These are phyloP conservation scores for Heliamphora pulchella DNA, from an alignment of 179 eudicot genomes.

Conservation along the genomic window DNA sequence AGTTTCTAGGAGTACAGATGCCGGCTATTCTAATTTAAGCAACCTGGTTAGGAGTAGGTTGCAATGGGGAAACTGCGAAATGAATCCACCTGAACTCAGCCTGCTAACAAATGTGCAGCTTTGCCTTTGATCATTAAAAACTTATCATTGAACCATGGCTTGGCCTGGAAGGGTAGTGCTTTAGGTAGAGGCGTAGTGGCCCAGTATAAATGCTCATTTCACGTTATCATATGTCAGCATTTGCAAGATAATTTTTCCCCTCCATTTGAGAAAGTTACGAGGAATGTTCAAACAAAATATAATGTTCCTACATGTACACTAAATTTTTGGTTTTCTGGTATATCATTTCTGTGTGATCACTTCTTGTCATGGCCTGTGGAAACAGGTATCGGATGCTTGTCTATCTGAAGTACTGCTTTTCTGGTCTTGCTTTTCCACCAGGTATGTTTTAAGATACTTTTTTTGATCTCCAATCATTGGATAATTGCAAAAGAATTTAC, in stretches of 20 bases:
- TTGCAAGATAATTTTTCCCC: neutral
- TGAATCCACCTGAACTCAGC: neutral
- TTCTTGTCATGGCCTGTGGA: slow-evolving; percentile 19
- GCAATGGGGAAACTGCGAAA: neutral
- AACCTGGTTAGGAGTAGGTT: neutral
- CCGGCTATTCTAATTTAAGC: neutral
- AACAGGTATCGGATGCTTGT: slow-evolving; percentile 89
- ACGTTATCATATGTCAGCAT: neutral
- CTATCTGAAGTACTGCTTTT: slow-evolving; percentile 92
- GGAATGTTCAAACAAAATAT: neutral
- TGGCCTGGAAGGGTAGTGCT: neutral
- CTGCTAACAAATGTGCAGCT: neutral
- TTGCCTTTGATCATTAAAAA: neutral
- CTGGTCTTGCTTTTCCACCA: slow-evolving; percentile 93
- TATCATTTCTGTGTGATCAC: slow-evolving; percentile 13
- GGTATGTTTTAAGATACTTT: slow-evolving; percentile 35
- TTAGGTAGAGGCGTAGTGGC: slow-evolving; percentile 2
- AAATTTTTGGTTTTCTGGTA: neutral
- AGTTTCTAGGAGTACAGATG: neutral
- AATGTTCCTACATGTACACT: neutral
- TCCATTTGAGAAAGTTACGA: neutral
- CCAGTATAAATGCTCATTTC: neutral
- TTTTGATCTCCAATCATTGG: neutral
- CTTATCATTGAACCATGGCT: neutral
- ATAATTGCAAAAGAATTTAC: neutral